Evolutionary conservation across 2,329 filamentous ascomycete genomes (phyloP).

Genomic region (Xylariaceae sp.): DNA sequence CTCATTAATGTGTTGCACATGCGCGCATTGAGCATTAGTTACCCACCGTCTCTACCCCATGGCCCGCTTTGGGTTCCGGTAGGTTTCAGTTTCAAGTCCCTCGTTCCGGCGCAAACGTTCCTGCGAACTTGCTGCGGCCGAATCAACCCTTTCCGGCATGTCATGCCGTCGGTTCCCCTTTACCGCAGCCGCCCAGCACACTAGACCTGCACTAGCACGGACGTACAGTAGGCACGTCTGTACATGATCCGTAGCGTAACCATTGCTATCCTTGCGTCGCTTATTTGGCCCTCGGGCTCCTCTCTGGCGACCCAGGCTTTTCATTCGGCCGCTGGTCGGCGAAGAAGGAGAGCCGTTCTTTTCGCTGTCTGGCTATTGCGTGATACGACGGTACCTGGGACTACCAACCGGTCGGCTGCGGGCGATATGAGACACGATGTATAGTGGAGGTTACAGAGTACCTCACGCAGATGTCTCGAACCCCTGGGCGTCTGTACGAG

Average conservation of each 20-base stretch:
- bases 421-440: too few relatives aligned
- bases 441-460: too few relatives aligned
- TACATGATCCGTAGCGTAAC: neutral
- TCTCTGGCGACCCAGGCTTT: neutral
- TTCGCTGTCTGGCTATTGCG: neutral
- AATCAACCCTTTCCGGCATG: slow-evolving; percentile 17
- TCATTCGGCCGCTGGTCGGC: slow-evolving; percentile 10
- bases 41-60: slow-evolving; percentile 12
- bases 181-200: slow-evolving; percentile 2
- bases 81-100: slow-evolving; percentile 34
- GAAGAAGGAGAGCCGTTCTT: slow-evolving; percentile 2
- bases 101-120: slow-evolving; percentile 17
- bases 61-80: slow-evolving; percentile 26
- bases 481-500: too few relatives aligned
- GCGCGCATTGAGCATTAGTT: slow-evolving; percentile 11
- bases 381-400: too few relatives aligned
- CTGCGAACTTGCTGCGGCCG: slow-evolving; percentile 16
- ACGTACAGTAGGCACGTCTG: too few relatives aligned
- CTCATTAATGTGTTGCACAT: slow-evolving; percentile 26
- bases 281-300: slow-evolving; percentile 24
- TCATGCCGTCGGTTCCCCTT: slow-evolving; percentile 26
- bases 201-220: neutral
- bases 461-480: too few relatives aligned
- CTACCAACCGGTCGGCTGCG: too few relatives aligned
- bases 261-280: neutral